Conservation (phyloP, 2,329 filamentous ascomycete species). For the Onygena corvina region DNA sequence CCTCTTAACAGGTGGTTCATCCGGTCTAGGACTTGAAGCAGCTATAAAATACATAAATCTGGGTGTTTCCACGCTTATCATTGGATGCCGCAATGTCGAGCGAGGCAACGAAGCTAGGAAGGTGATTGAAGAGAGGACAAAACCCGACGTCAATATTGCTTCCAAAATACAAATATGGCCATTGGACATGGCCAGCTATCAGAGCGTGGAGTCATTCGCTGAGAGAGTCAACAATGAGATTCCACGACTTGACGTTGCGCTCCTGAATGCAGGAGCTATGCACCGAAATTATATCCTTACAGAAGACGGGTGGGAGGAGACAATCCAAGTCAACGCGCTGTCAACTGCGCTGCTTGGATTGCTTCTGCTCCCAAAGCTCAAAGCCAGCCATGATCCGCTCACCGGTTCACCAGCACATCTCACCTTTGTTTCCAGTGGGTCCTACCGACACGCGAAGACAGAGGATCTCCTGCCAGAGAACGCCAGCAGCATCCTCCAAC, state of each 20-base stretch:
- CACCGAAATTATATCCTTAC: conserved; percentile 28
- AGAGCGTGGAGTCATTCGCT: conserved; percentile 35
- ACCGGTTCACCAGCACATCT: conserved; percentile 28
- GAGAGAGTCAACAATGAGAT: conserved; percentile 27
- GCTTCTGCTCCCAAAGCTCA: conserved; percentile 40
- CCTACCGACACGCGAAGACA: conserved; percentile 25
- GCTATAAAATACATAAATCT: conserved; percentile 37
- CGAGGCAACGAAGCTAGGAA: conserved; percentile 35
- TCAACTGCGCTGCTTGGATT: conserved; percentile 45
- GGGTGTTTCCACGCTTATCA: conserved; percentile 34
- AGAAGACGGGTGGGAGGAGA: conserved; percentile 40
- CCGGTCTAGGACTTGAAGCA: conserved; percentile 41
- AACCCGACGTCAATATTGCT: neutral
- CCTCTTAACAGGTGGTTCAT: conserved; percentile 41
- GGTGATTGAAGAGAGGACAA: conserved; percentile 24
- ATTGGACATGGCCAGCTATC: conserved; percentile 38
- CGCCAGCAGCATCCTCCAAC: conserved; percentile 22
- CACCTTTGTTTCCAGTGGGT: conserved; percentile 36
- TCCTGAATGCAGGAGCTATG: conserved; percentile 38
- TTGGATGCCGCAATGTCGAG: conserved; percentile 35
- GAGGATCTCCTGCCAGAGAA: conserved; percentile 18
- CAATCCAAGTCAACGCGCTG: conserved; percentile 47
- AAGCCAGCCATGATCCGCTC: conserved; percentile 23
- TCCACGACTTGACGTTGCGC: conserved; percentile 33
- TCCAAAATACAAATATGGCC: conserved; percentile 33